phyloP scores from a whole-genome alignment of 2,329 filamentous ascomycete genomes.

The Graphilbum ipis-grandicollis region DNA sequence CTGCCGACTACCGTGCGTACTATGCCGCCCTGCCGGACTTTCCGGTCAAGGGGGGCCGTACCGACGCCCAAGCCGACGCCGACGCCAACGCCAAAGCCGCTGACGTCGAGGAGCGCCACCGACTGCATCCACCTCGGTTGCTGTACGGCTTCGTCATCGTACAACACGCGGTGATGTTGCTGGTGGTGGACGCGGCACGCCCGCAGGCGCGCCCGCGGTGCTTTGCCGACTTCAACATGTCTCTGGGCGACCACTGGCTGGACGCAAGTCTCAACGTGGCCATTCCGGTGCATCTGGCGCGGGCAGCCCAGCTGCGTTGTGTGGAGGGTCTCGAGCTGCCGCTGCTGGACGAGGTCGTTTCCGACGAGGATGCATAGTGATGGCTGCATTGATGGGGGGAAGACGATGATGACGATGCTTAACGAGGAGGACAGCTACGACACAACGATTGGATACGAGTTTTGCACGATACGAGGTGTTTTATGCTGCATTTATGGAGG shows the following conservation, averaged over 20 bases:
- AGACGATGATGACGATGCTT: too few relatives aligned
- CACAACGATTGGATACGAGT: background rate
- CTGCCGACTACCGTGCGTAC: too few relatives aligned
- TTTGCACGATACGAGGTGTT: too few relatives aligned
- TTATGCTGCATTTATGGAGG: too few relatives aligned
- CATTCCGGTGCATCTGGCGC: conserved; percentile 17
- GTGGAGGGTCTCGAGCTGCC: conserved; percentile 6
- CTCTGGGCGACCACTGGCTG: conserved; percentile 16
- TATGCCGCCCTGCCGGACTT: too few relatives aligned
- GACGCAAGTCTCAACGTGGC: conserved; percentile 18
- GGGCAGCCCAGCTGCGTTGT: conserved; percentile 11
- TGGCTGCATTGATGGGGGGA: too few relatives aligned
- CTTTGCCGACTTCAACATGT: conserved; percentile 15
- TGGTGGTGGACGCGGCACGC: conserved; percentile 23
- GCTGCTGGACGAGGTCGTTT: background rate
- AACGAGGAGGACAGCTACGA: background rate
- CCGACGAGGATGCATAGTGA: conserved; percentile 7
- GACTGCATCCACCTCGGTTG: conserved; percentile 12
- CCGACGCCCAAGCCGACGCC: background rate
- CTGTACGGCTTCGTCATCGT: conserved; percentile 27
- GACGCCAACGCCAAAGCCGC: background rate
- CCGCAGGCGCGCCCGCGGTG: conserved; percentile 13
- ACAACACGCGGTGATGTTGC: conserved; percentile 27
- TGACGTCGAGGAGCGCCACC: background rate
- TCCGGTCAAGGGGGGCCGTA: too few relatives aligned